These are phyloP conservation scores for Arabidopsis hybrid DNA, from an alignment of 441 rosid species.

Conservation along the genomic window DNA sequence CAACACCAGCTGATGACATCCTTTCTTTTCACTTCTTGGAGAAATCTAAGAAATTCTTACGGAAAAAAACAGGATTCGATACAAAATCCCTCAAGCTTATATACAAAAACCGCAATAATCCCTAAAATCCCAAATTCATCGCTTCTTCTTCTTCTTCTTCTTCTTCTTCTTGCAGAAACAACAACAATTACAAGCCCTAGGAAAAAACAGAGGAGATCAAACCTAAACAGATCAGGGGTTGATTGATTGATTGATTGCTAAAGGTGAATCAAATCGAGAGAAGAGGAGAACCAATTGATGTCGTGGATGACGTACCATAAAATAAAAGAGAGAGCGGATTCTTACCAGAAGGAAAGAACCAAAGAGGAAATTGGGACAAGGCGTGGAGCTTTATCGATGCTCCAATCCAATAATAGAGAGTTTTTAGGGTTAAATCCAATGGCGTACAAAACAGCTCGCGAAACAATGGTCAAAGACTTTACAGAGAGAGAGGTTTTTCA, in stretches of 20 bases:
- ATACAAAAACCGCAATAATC: slow-evolving; percentile 19
- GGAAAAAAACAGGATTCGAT: slow-evolving; percentile 19
- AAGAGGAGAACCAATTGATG: slow-evolving; percentile 2
- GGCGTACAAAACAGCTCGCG: slow-evolving; percentile 40
- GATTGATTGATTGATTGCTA: slow-evolving; percentile 2
- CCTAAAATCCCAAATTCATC: slow-evolving; percentile 40
- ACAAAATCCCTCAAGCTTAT: slow-evolving; percentile 29
- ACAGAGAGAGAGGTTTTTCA: slow-evolving; percentile 11
- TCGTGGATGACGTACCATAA: slow-evolving; percentile 22
- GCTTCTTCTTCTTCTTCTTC: slow-evolving; percentile 29
- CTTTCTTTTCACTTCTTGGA: background rate
- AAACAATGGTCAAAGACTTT: slow-evolving; percentile 37
- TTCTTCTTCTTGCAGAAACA: slow-evolving; percentile 1
- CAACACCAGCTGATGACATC: slow-evolving; percentile 70
- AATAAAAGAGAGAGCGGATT: slow-evolving; percentile 33
- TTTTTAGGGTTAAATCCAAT: slow-evolving; percentile 32
- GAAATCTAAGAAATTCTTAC: slow-evolving; percentile 9
- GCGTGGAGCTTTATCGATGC: slow-evolving; percentile 40
- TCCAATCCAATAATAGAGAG: slow-evolving; percentile 36
- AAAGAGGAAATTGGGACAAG: slow-evolving; percentile 34
- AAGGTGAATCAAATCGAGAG: slow-evolving; percentile 2
- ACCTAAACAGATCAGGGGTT: slow-evolving; percentile 27
- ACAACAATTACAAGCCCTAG: slow-evolving; percentile 23
- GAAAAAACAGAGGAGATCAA: slow-evolving; percentile 20
- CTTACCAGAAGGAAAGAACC: slow-evolving; percentile 49